phyloP scores from a whole-genome alignment of 805 yeast genomes.

The Myxozyma nipponensis region DNA sequence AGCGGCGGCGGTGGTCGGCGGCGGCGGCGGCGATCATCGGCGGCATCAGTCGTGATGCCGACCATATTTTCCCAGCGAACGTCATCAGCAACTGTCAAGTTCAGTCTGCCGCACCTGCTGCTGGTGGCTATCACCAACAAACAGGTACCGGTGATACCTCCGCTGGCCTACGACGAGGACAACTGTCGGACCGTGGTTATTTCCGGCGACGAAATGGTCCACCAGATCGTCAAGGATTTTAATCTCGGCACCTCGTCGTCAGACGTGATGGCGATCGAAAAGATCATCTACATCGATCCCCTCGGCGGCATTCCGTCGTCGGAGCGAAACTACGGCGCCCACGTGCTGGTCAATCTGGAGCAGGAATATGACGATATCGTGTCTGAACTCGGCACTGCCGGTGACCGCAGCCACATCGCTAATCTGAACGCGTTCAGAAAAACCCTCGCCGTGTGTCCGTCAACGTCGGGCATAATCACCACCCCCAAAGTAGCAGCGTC shows the following conservation, averaged over 20 bases:
- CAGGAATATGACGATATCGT: slow-evolving; percentile 72
- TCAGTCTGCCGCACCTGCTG: slow-evolving; percentile 32
- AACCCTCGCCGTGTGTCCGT: slow-evolving; percentile 49
- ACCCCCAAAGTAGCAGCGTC: slow-evolving; percentile 71
- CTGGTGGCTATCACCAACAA: slow-evolving; percentile 45
- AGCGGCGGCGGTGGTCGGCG: neutral
- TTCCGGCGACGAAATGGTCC: slow-evolving; percentile 43
- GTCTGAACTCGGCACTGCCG: slow-evolving; percentile 47
- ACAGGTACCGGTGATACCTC: slow-evolving; percentile 52
- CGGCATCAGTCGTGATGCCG: slow-evolving; percentile 13
- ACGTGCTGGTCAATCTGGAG: slow-evolving; percentile 76
- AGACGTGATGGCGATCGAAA: slow-evolving; percentile 57
- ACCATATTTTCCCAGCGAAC: slow-evolving; percentile 10
- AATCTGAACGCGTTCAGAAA: slow-evolving; percentile 66
- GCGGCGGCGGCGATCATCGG: neutral
- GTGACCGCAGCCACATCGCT: slow-evolving; percentile 45
- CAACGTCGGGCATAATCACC: slow-evolving; percentile 80
- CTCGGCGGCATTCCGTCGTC: slow-evolving; percentile 88
- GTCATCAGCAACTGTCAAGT: slow-evolving; percentile 1
- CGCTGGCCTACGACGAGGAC: slow-evolving; percentile 60
- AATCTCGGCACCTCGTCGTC: slow-evolving; percentile 29
- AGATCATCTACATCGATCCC: slow-evolving; percentile 71
- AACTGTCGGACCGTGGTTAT: slow-evolving; percentile 42
- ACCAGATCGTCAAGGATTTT: slow-evolving; percentile 41
- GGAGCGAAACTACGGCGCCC: slow-evolving; percentile 72